Evolutionary conservation across 2,329 filamentous ascomycete genomes (phyloP).

Genomic region (Fusarium sp.): DNA sequence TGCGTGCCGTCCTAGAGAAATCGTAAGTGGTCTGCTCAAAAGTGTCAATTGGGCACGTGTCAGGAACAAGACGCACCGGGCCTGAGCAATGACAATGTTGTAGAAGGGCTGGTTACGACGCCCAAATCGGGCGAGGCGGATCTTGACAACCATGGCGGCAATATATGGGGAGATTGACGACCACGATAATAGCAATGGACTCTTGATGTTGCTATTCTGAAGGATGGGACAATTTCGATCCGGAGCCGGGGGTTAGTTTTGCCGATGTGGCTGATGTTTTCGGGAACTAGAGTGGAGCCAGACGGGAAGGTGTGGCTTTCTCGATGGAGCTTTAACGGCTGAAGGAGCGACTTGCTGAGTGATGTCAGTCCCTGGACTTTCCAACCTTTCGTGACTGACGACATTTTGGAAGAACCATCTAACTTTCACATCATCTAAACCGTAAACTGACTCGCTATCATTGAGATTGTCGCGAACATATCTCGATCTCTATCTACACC

Average conservation of each 20-base stretch:
- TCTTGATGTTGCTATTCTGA: constrained; percentile 27
- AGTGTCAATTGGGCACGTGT: not conserved
- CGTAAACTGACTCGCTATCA: not conserved
- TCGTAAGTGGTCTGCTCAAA: constrained; percentile 12
- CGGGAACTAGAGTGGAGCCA: not conserved
- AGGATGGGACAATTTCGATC: constrained; percentile 51
- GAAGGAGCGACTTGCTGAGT: constrained; percentile 17
- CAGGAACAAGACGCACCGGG: constrained; percentile 74
- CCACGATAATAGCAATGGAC: constrained; percentile 23
- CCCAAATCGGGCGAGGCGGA: constrained; percentile 94
- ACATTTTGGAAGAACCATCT: constrained; percentile 20
- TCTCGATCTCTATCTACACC: constrained; percentile 2
- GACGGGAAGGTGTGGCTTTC: constrained; percentile 17
- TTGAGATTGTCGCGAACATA: not conserved
- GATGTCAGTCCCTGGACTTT: constrained; percentile 42
- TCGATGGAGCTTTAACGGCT: not conserved
- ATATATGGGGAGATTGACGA: constrained; percentile 35
- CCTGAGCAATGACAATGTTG: constrained; percentile 97
- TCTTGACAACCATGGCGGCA: constrained; percentile 85
- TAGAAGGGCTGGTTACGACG: constrained; percentile 91
- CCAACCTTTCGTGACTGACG: constrained; percentile 32
- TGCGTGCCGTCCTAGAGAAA: constrained; percentile 79
- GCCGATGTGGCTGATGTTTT: constrained; percentile 52
- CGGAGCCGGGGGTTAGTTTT: constrained; percentile 54
- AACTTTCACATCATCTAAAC: constrained; percentile 23